Evolutionary conservation across 768 basidiomycete species (phyloP).

Genomic region (Suillus occidentalis): DNA sequence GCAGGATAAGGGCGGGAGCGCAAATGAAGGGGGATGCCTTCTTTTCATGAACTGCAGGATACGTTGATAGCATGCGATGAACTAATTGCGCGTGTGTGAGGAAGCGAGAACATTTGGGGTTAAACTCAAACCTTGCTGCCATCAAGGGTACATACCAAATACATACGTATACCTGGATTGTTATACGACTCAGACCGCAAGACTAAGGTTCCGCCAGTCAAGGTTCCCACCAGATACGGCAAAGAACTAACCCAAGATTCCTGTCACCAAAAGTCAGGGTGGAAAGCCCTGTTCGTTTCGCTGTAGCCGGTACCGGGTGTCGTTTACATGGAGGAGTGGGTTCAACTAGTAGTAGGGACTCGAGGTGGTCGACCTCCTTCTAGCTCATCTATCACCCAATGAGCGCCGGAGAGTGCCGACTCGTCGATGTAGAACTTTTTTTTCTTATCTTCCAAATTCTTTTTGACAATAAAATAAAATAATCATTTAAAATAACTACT

Average conservation of each 20-base stretch:
- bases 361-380: neutral
- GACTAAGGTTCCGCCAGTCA: neutral
- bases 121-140: slow-evolving; percentile 4
- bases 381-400: slow-evolving; percentile 15
- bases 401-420: slow-evolving; percentile 7
- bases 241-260: slow-evolving; percentile 4
- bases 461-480: neutral
- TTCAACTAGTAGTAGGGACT: neutral
- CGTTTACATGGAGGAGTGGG: neutral
- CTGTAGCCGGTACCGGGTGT: slow-evolving; percentile 25
- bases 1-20: neutral
- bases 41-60: slow-evolving; percentile 1
- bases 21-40: slow-evolving; percentile 1
- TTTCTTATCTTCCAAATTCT: slow-evolving; percentile 11
- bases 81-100: neutral
- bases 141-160: neutral
- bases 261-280: slow-evolving; percentile 6
- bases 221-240: slow-evolving; percentile 1
- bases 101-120: neutral
- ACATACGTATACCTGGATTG: too few species aligned
- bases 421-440: too few species aligned
- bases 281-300: neutral
- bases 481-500: slow-evolving; percentile 15
- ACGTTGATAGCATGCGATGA: neutral
- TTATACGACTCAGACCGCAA: neutral